A percentile compares a stretch with the other conserved stretches of the same genome.
These are phyloP conservation scores for Oxytropis ochrocephala DNA, from an alignment of 306 rosid genomes.

Conservation along the genomic window DNA sequence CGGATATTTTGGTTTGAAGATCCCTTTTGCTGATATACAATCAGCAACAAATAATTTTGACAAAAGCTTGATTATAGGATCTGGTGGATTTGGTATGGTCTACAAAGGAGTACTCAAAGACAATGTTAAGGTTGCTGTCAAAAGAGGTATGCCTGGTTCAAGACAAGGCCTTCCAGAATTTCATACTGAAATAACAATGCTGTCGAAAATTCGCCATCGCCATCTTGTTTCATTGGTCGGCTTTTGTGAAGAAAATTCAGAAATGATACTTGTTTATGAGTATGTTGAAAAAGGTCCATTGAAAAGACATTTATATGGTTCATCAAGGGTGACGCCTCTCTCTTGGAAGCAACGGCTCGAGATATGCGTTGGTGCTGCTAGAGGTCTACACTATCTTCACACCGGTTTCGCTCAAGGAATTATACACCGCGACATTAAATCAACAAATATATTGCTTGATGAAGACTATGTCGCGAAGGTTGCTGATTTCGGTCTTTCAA, in stretches of 20 bases:
- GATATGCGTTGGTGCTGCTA: slow-evolving; percentile 90
- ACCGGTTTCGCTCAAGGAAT: slow-evolving; percentile 95
- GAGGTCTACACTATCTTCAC: slow-evolving; percentile 97
- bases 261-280: slow-evolving; percentile 94
- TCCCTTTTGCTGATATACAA: slow-evolving; percentile 73
- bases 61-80: slow-evolving; percentile 60
- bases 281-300: slow-evolving; percentile 86
- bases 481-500: slow-evolving; percentile 98
- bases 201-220: slow-evolving; percentile 85
- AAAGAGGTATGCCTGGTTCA: slow-evolving; percentile 95
- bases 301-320: slow-evolving; percentile 74
- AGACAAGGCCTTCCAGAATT: slow-evolving; percentile 99
- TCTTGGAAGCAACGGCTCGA: slow-evolving; percentile 95
- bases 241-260: slow-evolving; percentile 87
- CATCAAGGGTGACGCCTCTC: slow-evolving; percentile 43
- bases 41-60: slow-evolving; percentile 79
- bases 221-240: slow-evolving; percentile 96
- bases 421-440: slow-evolving; percentile 97
- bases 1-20: slow-evolving; percentile 68
- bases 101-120: slow-evolving; percentile 71
- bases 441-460: slow-evolving; percentile 87
- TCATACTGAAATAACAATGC: slow-evolving; percentile 76
- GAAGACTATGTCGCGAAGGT: slow-evolving; percentile 85
- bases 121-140: slow-evolving; percentile 81
- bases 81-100: slow-evolving; percentile 96